These are phyloP conservation scores for Arthroderma sp. DNA, from an alignment of 2,329 filamentous ascomycete species.

Conservation along the genomic window DNA sequence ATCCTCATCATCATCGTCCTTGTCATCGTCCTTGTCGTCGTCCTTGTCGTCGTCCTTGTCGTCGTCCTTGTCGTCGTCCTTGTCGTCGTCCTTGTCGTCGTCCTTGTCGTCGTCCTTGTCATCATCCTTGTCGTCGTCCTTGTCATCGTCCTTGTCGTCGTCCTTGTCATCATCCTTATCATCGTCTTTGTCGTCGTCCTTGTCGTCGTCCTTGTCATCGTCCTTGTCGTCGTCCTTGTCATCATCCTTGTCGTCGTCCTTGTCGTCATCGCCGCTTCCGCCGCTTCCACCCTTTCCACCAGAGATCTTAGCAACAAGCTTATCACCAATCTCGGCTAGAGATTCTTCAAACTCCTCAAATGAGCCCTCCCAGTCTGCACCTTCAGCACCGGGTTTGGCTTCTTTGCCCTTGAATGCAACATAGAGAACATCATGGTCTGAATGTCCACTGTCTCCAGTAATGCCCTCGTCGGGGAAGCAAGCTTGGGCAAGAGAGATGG, in stretches of 20 bases:
- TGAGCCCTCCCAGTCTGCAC: slow-evolving; percentile 43
- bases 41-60: too few species aligned
- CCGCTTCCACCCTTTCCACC: slow-evolving; percentile 11
- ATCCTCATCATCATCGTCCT: too few species aligned
- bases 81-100: slow-evolving; percentile 5
- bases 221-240: too few species aligned
- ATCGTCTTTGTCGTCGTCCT: too few species aligned
- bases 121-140: neutral
- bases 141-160: too few species aligned
- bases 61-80: neutral
- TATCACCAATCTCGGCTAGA: slow-evolving; percentile 13
- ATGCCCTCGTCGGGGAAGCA: slow-evolving; percentile 42
- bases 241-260: neutral
- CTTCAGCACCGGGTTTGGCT: slow-evolving; percentile 42
- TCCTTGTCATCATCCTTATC: too few species aligned
- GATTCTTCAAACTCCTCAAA: slow-evolving; percentile 33
- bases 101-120: slow-evolving; percentile 21
- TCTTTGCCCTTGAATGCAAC: slow-evolving; percentile 46
- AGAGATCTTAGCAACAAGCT: slow-evolving; percentile 20
- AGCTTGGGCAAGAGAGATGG: slow-evolving; percentile 43
- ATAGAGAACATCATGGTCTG: slow-evolving; percentile 46
- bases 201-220: too few species aligned
- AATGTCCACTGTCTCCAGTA: slow-evolving; percentile 44
- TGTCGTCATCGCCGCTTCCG: slow-evolving; percentile 19
- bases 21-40: too few species aligned